A percentile compares a stretch with the other conserved stretches of the same genome.
Evolutionary conservation across 192 early-diverging fungal species (phyloP).

Genomic region (Chytriomyces sp.): DNA sequence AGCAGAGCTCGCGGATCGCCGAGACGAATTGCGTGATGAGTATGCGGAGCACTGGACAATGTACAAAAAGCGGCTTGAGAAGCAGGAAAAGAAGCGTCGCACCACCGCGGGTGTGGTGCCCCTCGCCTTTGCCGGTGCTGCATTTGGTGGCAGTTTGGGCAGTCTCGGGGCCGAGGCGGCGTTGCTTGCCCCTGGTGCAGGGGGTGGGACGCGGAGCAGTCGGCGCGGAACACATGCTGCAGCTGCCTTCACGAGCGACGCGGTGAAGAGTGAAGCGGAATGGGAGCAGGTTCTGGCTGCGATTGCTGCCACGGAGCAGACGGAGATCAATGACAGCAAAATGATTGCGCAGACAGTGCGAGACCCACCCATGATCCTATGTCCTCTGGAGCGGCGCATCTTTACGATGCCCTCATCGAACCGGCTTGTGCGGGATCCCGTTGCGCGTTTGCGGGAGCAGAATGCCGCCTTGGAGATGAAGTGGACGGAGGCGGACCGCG

Average conservation of each 20-base stretch:
- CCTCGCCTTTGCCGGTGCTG: not conserved
- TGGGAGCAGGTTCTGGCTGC: slow-evolving; percentile 48
- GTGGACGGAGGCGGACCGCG: slow-evolving; percentile 47
- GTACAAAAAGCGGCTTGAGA: slow-evolving; percentile 28
- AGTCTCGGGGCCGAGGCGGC: not conserved
- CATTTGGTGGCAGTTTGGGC: not conserved
- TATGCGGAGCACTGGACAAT: slow-evolving; percentile 20
- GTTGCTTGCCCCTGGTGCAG: not conserved
- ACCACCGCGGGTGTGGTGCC: not conserved
- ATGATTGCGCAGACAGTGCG: slow-evolving; percentile 13
- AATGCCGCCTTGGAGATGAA: slow-evolving; percentile 37
- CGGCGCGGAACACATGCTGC: not conserved
- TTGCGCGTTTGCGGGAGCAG: slow-evolving; percentile 32
- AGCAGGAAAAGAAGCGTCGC: slow-evolving; percentile 28
- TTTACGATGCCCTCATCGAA: slow-evolving; percentile 39
- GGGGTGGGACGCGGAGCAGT: not conserved
- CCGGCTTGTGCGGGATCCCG: slow-evolving; percentile 46
- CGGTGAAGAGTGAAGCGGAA: slow-evolving; percentile 55
- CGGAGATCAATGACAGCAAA: slow-evolving; percentile 21
- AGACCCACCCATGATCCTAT: slow-evolving; percentile 38
- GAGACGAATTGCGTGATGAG: slow-evolving; percentile 21
- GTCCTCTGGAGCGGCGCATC: slow-evolving; percentile 25
- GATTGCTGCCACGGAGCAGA: slow-evolving; percentile 33
- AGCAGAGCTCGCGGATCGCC: slow-evolving; percentile 13
- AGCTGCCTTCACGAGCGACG: slow-evolving; percentile 44